Conservation (phyloP, 768 basidiomycete genomes). For the Fomitopsis pulvina region DNA sequence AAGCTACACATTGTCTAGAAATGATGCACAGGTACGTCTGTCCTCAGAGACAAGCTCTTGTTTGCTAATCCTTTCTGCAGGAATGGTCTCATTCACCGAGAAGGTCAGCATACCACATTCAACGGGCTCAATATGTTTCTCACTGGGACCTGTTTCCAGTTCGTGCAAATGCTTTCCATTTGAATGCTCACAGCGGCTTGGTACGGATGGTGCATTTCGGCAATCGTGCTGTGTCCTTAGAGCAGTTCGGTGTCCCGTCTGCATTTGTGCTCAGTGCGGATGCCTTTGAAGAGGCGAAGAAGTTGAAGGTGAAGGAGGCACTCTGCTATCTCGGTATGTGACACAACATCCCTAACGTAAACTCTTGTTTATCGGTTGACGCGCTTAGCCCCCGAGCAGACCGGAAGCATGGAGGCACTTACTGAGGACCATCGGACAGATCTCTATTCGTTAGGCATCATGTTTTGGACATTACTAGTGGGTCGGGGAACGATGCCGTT, state of each 20-base stretch:
- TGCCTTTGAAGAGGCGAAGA: slow-evolving; percentile 51
- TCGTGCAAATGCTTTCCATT: slow-evolving; percentile 70
- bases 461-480: slow-evolving; percentile 73
- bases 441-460: slow-evolving; percentile 64
- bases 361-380: neutral
- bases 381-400: slow-evolving; percentile 58
- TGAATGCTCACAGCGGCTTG: slow-evolving; percentile 61
- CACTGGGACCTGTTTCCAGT: slow-evolving; percentile 31
- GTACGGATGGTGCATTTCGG: slow-evolving; percentile 72
- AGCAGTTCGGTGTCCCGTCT: slow-evolving; percentile 66
- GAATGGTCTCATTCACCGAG: slow-evolving; percentile 57
- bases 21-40: slow-evolving; percentile 47
- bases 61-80: slow-evolving; percentile 23
- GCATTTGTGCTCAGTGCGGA: slow-evolving; percentile 51
- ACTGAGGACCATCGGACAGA: slow-evolving; percentile 71
- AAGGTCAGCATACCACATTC: slow-evolving; percentile 35
- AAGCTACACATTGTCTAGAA: slow-evolving; percentile 67
- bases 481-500: slow-evolving; percentile 43
- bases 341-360: neutral
- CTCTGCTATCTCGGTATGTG: slow-evolving; percentile 49
- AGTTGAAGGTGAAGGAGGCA: slow-evolving; percentile 68
- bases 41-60: neutral
- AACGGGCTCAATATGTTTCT: neutral
- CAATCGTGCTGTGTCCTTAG: slow-evolving; percentile 65
- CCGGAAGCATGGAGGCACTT: slow-evolving; percentile 65